phyloP scores from a whole-genome alignment of 1,139 yeast species.

The Zygoascus sp. region DNA sequence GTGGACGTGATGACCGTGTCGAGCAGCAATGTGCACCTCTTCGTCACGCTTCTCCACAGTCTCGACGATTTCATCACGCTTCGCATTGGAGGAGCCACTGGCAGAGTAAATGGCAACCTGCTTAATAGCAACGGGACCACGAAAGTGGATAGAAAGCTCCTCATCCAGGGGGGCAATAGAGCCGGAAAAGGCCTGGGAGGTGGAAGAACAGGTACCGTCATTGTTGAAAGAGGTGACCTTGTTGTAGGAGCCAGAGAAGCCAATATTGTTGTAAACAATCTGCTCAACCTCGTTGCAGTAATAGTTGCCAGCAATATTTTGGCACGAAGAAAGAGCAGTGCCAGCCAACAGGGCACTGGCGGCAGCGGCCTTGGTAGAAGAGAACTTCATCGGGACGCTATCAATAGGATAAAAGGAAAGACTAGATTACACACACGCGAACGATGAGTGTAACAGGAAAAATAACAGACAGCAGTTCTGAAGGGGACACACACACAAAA shows the following conservation, averaged over 20 bases:
- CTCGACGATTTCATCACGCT: conserved; percentile 30
- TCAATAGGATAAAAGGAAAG: neutral
- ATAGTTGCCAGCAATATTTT: conserved; percentile 58
- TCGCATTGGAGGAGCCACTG: conserved; percentile 34
- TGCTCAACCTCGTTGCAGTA: conserved; percentile 71
- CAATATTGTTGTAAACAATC: conserved; percentile 65
- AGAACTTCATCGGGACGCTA: neutral
- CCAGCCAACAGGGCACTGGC: conserved; percentile 18
- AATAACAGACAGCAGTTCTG: too few species aligned
- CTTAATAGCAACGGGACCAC: conserved; percentile 80
- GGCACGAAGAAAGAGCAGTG: conserved; percentile 24
- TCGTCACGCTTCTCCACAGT: conserved; percentile 31
- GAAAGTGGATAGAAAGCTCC: conserved; percentile 86
- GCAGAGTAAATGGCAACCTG: conserved; percentile 69
- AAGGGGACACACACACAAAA: too few species aligned
- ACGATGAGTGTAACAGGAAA: too few species aligned
- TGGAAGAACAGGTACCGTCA: conserved; percentile 51
- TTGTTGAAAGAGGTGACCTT: conserved; percentile 70
- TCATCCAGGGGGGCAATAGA: conserved; percentile 77
- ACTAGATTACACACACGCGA: too few species aligned
- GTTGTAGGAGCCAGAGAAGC: conserved; percentile 72
- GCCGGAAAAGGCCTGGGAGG: conserved; percentile 60
- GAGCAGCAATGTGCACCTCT: conserved; percentile 18
- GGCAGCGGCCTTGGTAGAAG: conserved; percentile 1
- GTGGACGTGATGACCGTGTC: conserved; percentile 51